Evolutionary conservation across 768 basidiomycete genomes (phyloP).

Genomic region (Serendipita indica): DNA sequence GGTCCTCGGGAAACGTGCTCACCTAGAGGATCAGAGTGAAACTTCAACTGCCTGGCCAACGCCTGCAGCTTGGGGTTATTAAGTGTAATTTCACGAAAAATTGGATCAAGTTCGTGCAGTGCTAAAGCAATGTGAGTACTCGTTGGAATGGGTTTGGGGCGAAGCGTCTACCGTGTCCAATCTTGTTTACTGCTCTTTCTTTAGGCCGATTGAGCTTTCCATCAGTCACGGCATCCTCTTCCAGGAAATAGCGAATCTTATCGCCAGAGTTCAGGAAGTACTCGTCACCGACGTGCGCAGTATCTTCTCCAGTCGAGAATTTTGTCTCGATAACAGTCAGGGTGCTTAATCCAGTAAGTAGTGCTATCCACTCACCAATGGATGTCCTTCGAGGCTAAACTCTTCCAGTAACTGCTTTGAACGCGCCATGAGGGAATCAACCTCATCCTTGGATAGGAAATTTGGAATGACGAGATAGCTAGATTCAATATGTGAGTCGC

Average conservation of each 20-base stretch:
- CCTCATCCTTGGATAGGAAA: constrained; percentile 51
- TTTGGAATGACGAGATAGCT: constrained; percentile 69
- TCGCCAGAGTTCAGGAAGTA: constrained; percentile 89
- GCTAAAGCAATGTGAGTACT: constrained; percentile 28
- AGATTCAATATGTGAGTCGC: neutral
- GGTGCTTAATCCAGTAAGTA: neutral
- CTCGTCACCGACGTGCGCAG: constrained; percentile 71
- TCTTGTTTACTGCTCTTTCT: constrained; percentile 79
- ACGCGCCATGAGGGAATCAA: constrained; percentile 46
- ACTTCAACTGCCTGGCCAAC: constrained; percentile 62
- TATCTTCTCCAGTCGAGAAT: constrained; percentile 61
- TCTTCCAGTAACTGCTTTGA: constrained; percentile 63
- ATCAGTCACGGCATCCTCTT: constrained; percentile 67
- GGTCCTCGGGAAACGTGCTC: constrained; percentile 38
- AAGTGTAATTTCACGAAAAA: constrained; percentile 64
- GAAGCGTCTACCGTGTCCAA: constrained; percentile 55
- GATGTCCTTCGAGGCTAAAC: constrained; percentile 66
- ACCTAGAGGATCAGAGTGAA: constrained; percentile 71
- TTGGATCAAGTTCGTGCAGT: constrained; percentile 71
- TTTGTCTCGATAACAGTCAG: constrained; percentile 43
- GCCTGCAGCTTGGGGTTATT: constrained; percentile 56
- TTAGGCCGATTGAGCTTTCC: constrained; percentile 49
- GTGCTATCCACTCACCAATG: constrained; percentile 36
- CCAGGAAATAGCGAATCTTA: constrained; percentile 91
- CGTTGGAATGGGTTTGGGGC: neutral